Percentiles rank a stretch among this genome's conserved stretches.
Conservation (phyloP, 1,284 basidiomycete genomes). For the Marasmius oreades region DNA sequence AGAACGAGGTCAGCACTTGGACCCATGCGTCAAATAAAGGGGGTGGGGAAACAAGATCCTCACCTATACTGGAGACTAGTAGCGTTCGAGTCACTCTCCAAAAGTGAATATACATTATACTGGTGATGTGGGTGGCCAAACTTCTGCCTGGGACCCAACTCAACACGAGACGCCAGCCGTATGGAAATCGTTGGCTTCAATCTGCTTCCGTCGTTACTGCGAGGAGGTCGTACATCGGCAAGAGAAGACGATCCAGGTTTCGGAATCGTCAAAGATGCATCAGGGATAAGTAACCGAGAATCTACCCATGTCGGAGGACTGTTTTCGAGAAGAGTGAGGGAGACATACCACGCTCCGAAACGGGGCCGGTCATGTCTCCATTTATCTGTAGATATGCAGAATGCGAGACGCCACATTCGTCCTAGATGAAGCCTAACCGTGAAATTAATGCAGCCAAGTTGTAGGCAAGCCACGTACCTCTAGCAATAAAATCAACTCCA, state of each 20-base stretch:
- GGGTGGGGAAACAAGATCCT: constrained; percentile 28
- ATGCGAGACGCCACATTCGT: constrained; percentile 59
- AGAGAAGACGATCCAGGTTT: not conserved
- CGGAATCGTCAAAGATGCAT: constrained; percentile 22
- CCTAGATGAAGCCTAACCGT: constrained; percentile 32
- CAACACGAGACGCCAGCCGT: constrained; percentile 34
- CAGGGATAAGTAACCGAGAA: constrained; percentile 50
- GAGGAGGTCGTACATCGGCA: constrained; percentile 3
- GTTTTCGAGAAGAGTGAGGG: constrained; percentile 50
- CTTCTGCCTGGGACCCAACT: constrained; percentile 24
- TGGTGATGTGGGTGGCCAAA: constrained; percentile 7
- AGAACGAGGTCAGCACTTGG: not conserved
- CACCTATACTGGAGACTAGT: constrained; percentile 55
- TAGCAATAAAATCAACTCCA: constrained; percentile 60
- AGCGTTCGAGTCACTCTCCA: constrained; percentile 43
- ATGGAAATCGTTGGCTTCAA: constrained; percentile 38
- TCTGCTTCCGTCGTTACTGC: constrained; percentile 19
- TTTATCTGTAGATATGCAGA: constrained; percentile 38
- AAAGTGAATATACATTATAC: constrained; percentile 34
- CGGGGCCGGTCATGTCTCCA: constrained; percentile 18
- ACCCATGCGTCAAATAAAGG: not conserved
- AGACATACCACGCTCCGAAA: constrained; percentile 53
- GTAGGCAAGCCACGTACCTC: constrained; percentile 41
- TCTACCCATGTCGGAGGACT: constrained; percentile 62
- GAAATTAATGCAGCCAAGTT: not conserved